Conservation (phyloP, 2,329 filamentous ascomycete species). For the Alternaria infectoria region DNA sequence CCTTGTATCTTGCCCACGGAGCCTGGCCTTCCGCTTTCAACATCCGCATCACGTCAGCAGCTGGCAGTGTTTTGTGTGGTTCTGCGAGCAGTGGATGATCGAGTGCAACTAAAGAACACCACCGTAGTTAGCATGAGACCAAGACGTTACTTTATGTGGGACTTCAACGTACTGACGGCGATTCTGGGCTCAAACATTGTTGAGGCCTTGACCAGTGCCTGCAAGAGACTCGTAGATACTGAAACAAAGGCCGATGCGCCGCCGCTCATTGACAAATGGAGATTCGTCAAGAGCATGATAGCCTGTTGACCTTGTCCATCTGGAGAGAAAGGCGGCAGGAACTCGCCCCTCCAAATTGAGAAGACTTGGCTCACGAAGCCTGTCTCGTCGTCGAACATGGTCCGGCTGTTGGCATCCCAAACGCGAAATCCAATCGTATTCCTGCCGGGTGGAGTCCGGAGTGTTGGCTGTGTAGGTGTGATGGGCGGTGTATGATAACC, state of each 20-base stretch:
- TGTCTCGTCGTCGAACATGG: not conserved
- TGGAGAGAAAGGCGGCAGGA: constrained; percentile 4
- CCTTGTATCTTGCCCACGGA: constrained; percentile 10
- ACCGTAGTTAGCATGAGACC: not conserved
- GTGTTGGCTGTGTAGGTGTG: not conserved
- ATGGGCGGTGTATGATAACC: not conserved
- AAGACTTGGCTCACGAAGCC: constrained; percentile 11
- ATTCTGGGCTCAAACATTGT: constrained; percentile 5
- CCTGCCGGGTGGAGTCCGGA: not conserved
- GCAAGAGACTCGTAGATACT: constrained; percentile 6
- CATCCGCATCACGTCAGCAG: not conserved
- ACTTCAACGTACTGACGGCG: not conserved
- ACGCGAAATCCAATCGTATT: constrained; percentile 5
- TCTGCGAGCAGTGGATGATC: not conserved
- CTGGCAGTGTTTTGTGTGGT: not conserved
- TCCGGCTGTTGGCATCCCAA: constrained; percentile 10
- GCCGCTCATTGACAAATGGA: constrained; percentile 6
- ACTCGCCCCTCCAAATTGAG: not conserved
- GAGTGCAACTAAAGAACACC: not conserved
- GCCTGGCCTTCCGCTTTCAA: not conserved
- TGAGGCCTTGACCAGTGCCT: constrained; percentile 5
- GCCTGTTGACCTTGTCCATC: not conserved
- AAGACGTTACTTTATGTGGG: too few relatives aligned
- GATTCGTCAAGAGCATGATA: not conserved
- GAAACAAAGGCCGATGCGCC: constrained; percentile 11